Percentiles rank a stretch among this genome's conserved stretches.
Conservation (phyloP, 768 basidiomycete species). For the Coprinopsis cinerea region DNA sequence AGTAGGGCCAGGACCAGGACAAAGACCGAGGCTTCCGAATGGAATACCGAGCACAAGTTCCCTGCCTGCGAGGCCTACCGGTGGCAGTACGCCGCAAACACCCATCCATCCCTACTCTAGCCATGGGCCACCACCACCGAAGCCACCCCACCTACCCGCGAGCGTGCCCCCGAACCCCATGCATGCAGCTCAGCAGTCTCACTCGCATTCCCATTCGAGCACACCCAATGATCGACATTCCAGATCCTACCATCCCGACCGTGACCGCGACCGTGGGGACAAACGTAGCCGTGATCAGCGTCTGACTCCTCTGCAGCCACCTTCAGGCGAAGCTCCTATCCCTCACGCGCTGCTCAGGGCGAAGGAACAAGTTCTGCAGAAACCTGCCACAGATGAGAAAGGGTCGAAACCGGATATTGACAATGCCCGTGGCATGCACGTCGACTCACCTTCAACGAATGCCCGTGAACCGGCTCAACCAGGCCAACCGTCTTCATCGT, state of each 20-base stretch:
- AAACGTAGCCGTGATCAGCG: no score
- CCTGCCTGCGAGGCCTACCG: slow-evolving; percentile 3
- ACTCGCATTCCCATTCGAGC: not conserved
- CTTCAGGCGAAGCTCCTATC: not conserved
- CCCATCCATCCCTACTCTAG: not conserved
- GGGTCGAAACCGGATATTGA: not conserved
- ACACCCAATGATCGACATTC: not conserved
- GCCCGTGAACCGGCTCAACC: not conserved
- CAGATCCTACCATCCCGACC: not conserved
- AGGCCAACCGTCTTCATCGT: no score
- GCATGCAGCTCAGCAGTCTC: not conserved
- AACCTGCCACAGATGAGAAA: not conserved
- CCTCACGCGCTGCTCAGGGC: not conserved
- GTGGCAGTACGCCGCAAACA: slow-evolving; percentile 2
- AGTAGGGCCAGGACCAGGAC: not conserved
- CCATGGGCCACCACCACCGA: not conserved
- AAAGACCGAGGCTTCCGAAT: not conserved
- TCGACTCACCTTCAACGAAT: not conserved
- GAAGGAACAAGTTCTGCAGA: not conserved
- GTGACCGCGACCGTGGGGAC: not conserved
- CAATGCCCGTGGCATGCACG: not conserved
- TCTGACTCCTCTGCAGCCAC: no score
- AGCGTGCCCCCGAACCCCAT: not conserved
- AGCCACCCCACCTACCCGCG: not conserved
- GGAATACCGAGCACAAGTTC: not conserved